Conservation (phyloP, 2,329 filamentous ascomycete genomes). For the Aspergillus quadrilineatus region DNA sequence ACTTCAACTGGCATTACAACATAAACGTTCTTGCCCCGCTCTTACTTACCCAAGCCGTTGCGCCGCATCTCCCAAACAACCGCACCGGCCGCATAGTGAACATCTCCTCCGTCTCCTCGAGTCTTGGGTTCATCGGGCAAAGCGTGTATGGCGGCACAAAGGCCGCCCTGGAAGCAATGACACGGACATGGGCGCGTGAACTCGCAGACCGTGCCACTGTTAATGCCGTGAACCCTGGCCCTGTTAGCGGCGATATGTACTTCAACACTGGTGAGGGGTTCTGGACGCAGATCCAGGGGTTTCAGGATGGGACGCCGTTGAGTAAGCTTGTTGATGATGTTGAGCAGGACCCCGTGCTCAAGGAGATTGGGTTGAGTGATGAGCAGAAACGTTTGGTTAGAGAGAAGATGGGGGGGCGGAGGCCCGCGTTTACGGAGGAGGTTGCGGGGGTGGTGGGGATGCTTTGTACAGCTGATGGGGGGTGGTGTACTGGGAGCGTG, state of each 20-base stretch:
- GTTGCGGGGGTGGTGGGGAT: slow-evolving; percentile 75
- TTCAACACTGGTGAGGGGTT: slow-evolving; percentile 57
- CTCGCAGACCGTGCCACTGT: slow-evolving; percentile 62
- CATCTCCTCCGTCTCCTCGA: slow-evolving; percentile 58
- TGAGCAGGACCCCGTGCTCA: slow-evolving; percentile 54
- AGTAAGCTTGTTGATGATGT: slow-evolving; percentile 56
- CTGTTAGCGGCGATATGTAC: slow-evolving; percentile 68
- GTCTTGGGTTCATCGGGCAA: slow-evolving; percentile 58
- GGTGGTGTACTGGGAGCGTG: slow-evolving; percentile 76
- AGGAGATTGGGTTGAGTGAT: slow-evolving; percentile 54
- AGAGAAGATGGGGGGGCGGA: slow-evolving; percentile 55
- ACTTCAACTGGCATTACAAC: slow-evolving; percentile 71
- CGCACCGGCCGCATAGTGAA: slow-evolving; percentile 66
- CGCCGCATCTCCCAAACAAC: slow-evolving; percentile 68
- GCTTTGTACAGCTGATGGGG: slow-evolving; percentile 69
- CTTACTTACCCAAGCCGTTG: slow-evolving; percentile 70
- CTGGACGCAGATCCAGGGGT: slow-evolving; percentile 59
- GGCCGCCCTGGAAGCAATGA: slow-evolving; percentile 67
- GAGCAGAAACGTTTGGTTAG: slow-evolving; percentile 64
- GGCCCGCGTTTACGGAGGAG: slow-evolving; percentile 66
- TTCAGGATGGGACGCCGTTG: slow-evolving; percentile 64
- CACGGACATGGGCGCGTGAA: slow-evolving; percentile 65
- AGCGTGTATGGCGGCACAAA: slow-evolving; percentile 66
- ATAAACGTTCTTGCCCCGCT: slow-evolving; percentile 82
- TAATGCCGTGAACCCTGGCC: slow-evolving; percentile 66